Evolutionary conservation across 208 protist species (phyloP).

Genomic region (Leishmania tarentolae): DNA sequence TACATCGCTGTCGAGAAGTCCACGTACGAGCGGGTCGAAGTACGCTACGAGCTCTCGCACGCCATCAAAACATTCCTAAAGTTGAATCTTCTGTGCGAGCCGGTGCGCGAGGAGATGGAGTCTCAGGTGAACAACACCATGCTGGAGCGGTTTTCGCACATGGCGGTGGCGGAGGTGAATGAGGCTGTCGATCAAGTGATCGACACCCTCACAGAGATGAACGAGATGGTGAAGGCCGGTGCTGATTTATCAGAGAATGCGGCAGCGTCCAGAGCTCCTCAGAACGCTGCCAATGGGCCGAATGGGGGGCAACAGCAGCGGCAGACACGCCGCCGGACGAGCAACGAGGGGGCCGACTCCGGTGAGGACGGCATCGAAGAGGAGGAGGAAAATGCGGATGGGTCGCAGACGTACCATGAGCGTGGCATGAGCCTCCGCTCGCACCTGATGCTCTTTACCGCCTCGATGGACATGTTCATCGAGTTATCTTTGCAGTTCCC

Average conservation of each 20-base stretch:
- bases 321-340: background rate
- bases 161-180: constrained; percentile 89
- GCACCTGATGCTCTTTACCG: constrained; percentile 77
- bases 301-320: constrained; percentile 14
- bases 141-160: constrained; percentile 90
- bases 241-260: constrained; percentile 71
- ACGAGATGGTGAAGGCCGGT: constrained; percentile 63
- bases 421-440: constrained; percentile 68
- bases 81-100: constrained; percentile 66
- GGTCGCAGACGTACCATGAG: constrained; percentile 73
- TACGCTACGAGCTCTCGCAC: constrained; percentile 85
- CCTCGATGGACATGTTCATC: constrained; percentile 87
- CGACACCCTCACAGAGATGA: constrained; percentile 83
- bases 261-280: constrained; percentile 15
- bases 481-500: constrained; percentile 76
- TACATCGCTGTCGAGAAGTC: constrained; percentile 92
- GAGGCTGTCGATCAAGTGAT: constrained; percentile 85
- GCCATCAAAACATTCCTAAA: constrained; percentile 76
- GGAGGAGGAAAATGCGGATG: constrained; percentile 44
- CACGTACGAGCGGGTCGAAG: constrained; percentile 79
- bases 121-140: constrained; percentile 54
- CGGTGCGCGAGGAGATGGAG: constrained; percentile 79
- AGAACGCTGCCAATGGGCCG: background rate
- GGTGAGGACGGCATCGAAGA: constrained; percentile 32
- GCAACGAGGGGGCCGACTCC: background rate